Evolutionary conservation across 345 rosid genomes (phyloP).

Genomic region (Eucalyptus viminalis): DNA sequence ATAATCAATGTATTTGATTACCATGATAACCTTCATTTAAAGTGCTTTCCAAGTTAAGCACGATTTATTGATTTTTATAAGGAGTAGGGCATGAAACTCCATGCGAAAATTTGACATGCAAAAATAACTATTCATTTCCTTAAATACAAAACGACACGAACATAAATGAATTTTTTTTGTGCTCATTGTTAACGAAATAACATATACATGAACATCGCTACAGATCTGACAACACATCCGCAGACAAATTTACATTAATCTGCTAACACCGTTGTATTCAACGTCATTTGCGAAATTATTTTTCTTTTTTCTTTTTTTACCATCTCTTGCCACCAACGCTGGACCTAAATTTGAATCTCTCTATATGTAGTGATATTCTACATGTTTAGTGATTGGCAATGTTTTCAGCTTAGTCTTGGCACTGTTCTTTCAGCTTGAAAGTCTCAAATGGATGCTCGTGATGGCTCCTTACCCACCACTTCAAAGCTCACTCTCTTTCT

Average conservation of each 20-base stretch:
- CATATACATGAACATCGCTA: neutral
- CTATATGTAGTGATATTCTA: neutral
- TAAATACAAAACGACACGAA: rapidly evolving
- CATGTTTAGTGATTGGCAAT: neutral
- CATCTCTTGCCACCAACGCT: neutral
- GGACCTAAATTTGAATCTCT: neutral
- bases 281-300: neutral
- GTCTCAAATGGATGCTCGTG: neutral
- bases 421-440: neutral
- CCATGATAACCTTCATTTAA: neutral
- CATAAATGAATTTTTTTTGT: neutral
- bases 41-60: neutral
- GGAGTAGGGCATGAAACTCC: neutral
- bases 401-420: neutral
- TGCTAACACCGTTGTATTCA: neutral
- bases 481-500: neutral
- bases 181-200: neutral
- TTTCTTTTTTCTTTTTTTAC: neutral
- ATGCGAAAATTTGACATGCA: neutral
- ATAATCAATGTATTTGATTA: neutral
- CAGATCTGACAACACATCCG: neutral
- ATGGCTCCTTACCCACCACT: neutral
- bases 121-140: neutral
- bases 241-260: neutral
- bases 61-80: neutral